Evolutionary conservation across 495 filamentous ascomycete genomes (phyloP).

Genomic region (Aspergillus wentii): DNA sequence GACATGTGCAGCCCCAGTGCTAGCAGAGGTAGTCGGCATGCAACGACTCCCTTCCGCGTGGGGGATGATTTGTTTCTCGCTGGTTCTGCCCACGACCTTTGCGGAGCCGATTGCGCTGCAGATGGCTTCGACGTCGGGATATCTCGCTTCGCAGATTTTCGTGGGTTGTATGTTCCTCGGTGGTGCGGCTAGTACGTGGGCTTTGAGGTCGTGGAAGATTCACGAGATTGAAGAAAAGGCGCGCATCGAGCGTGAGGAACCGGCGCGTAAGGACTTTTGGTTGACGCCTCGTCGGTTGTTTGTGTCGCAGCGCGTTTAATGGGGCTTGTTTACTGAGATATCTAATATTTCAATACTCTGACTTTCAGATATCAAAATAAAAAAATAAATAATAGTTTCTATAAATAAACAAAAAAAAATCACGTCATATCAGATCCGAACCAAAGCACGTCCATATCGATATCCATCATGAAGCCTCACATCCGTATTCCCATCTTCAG

Average conservation of each 20-base stretch:
- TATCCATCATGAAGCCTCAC: not conserved
- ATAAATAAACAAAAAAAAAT: too few species aligned
- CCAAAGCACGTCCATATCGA: not conserved
- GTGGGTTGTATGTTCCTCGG: slow-evolving; percentile 55
- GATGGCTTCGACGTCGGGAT: slow-evolving; percentile 46
- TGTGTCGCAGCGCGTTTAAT: not conserved
- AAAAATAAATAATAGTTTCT: too few species aligned
- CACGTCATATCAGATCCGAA: too few species aligned
- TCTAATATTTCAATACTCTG: too few species aligned
- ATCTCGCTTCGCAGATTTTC: slow-evolving; percentile 59
- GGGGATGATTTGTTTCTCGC: slow-evolving; percentile 58
- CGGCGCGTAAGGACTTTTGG: not conserved
- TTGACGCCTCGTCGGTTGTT: not conserved
- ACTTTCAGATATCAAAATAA: too few species aligned
- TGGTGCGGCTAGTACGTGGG: slow-evolving; percentile 46
- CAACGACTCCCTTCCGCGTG: slow-evolving; percentile 55
- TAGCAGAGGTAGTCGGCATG: slow-evolving; percentile 65
- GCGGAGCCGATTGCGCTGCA: slow-evolving; percentile 64
- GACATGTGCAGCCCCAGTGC: slow-evolving; percentile 61
- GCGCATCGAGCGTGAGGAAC: slow-evolving; percentile 2
- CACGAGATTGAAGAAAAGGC: slow-evolving; percentile 15
- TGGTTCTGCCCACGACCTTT: slow-evolving; percentile 63
- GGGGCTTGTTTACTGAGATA: too few species aligned
- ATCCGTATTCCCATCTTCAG: not conserved
- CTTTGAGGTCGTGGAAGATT: slow-evolving; percentile 33